These are phyloP conservation scores for Salvia rosmarinus DNA, from an alignment of 257 asterid species.

Conservation along the genomic window DNA sequence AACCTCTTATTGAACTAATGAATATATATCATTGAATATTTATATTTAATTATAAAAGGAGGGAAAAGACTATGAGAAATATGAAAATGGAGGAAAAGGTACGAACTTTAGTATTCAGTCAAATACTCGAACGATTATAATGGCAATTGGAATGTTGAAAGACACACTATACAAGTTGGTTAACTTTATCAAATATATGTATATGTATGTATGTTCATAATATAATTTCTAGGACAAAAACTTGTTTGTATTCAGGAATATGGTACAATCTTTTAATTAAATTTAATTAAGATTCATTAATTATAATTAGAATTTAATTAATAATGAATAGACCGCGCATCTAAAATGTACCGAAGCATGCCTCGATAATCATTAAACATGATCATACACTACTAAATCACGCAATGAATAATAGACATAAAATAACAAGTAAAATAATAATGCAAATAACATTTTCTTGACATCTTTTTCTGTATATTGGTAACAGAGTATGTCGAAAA, in stretches of 20 bases:
- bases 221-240: no score
- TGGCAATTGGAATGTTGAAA: background rate
- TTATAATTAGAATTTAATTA: no score
- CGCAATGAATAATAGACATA: background rate
- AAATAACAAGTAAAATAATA: background rate
- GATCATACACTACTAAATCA: background rate
- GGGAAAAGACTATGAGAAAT: no score
- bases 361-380: background rate
- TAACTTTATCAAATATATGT: background rate
- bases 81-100: no score
- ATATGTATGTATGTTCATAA: no score
- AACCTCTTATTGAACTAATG: background rate
- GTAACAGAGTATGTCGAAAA: background rate
- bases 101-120: background rate
- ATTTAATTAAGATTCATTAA: no score
- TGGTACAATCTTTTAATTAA: no score
- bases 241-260: no score
- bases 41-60: no score
- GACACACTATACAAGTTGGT: background rate
- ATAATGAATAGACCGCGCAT: no score
- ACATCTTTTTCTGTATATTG: background rate
- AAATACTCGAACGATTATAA: background rate
- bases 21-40: no score
- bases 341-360: background rate
- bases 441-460: background rate